Base-by-base conservation (phyloP, 805 yeast species). In the Saturnispora kantuleensis region DNA sequence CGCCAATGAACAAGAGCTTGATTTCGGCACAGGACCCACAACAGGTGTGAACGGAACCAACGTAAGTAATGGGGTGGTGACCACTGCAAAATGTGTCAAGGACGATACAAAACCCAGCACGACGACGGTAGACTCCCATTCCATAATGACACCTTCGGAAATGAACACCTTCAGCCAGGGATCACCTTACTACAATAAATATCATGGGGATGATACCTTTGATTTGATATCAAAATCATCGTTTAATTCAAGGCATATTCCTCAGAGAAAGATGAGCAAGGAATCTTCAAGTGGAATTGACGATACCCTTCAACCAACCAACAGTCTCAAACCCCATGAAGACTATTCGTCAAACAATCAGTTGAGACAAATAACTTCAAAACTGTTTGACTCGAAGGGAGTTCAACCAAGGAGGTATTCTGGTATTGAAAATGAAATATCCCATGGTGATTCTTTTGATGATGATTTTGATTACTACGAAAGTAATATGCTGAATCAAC, bases 331-430 rank as follows among this genome's bases (percentile, higher is more conserved):
- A 21, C 26, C 26, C 8, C 26, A 21, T 21, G 26, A 21, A 21
- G 26, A 21, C 26, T 21, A 21, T 21, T 21, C 26, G 8, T 21
- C 26, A 6, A 34, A 15, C 21, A 58, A 58, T 43, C 58, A 58
- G 34, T 45, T 63, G 38, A 56, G 66, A 11, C 63, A 88, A 2
- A 81, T 87, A 1, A 80, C 88, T 0, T 81, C 88, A 1, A 79
- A 80, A 49, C 63, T 83, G 5, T 83, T 84, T 59, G 90, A 83
- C 53, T 73, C 77, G 10, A 81, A 77, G 52, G 88, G 86, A 1
- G 76, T 81, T 0, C 83, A 79, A 39, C 77, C 86, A 5, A 69
- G 89, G 55, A 65, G 88, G 31, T 82, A 83, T 54, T 79, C 88
- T 16, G 84, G 83, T 16, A 74, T 60, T 33, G 56, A 60, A 7